A percentile compares a stretch with the other conserved stretches of the same genome.
phyloP scores from a whole-genome alignment of 2,329 filamentous ascomycete genomes.

The Alternaria postmessia region DNA sequence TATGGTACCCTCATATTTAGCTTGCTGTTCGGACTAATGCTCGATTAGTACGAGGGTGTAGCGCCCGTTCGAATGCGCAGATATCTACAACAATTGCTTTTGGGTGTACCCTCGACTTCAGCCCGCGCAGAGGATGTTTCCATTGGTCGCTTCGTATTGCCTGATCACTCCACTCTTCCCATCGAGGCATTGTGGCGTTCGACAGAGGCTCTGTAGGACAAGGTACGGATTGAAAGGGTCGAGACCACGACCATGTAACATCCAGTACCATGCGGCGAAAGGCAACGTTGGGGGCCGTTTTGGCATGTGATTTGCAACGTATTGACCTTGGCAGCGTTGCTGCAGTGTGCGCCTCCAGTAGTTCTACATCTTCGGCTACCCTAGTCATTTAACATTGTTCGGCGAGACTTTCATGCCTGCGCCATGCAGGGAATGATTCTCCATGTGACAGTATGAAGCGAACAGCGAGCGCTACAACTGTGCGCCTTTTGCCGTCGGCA shows the following conservation, averaged over 20 bases:
- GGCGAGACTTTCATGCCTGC: neutral
- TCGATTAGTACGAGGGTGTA: neutral
- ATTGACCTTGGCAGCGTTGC: neutral
- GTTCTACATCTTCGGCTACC: neutral
- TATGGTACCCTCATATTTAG: neutral
- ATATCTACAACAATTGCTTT: neutral
- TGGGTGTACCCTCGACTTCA: neutral
- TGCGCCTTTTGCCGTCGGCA: neutral
- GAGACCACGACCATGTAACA: neutral
- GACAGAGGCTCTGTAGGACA: neutral
- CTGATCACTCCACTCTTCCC: neutral
- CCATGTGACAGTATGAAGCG: neutral
- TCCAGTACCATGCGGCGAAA: neutral
- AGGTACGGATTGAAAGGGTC: neutral
- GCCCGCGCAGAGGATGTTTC: neutral
- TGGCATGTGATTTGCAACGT: neutral
- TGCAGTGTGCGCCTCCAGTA: neutral
- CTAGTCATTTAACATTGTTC: neutral
- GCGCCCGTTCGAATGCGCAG: neutral
- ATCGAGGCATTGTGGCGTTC: neutral
- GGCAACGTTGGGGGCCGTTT: too few relatives aligned
- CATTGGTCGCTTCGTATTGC: neutral
- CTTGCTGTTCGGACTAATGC: neutral
- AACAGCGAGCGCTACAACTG: neutral
- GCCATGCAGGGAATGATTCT: neutral